phyloP scores from a whole-genome alignment of 2,329 filamentous ascomycete species.

The Colletotrichum liriopes region DNA sequence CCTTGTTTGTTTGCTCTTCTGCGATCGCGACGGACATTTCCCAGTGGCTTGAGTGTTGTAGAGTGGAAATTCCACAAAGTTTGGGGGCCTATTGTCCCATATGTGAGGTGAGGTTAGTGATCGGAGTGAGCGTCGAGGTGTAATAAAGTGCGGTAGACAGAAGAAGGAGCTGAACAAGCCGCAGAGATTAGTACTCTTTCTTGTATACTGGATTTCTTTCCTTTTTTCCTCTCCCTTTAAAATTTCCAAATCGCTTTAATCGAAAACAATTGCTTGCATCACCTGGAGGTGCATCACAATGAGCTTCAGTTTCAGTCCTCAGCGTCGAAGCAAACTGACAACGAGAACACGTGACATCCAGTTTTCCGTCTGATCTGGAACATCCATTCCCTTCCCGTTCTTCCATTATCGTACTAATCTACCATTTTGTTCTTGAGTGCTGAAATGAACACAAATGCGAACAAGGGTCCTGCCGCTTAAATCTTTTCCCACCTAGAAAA shows the following conservation, averaged over 20 bases:
- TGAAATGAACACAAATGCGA: background rate
- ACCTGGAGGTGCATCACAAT: background rate
- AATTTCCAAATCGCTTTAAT: background rate
- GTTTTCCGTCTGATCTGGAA: rapidly evolving
- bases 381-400: background rate
- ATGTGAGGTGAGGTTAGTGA: background rate
- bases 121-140: too few relatives aligned
- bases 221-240: too few relatives aligned
- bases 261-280: background rate
- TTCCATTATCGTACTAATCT: background rate
- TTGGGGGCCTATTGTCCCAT: too few relatives aligned
- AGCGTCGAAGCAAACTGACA: background rate
- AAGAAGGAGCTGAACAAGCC: background rate
- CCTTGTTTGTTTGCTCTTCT: background rate
- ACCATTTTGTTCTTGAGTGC: background rate
- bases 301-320: background rate
- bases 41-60: background rate
- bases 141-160: background rate
- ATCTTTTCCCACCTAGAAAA: background rate
- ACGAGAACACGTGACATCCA: background rate
- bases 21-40: background rate
- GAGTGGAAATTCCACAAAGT: too few relatives aligned
- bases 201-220: background rate
- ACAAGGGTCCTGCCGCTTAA: background rate
- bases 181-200: too few relatives aligned